Base-by-base conservation (phyloP, 2,329 filamentous ascomycete species). In the Paecilomyces sp. region DNA sequence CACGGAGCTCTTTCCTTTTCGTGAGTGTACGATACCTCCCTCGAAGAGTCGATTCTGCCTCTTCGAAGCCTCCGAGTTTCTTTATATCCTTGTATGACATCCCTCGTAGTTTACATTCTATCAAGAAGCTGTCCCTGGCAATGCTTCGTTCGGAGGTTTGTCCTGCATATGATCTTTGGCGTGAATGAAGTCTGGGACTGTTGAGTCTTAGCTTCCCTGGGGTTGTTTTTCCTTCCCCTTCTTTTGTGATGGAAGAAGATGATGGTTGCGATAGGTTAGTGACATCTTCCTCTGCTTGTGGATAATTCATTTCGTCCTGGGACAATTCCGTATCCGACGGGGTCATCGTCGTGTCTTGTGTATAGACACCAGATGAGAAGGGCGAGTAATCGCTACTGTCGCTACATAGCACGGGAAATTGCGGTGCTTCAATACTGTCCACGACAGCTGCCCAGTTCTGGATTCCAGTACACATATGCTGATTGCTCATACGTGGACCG, bases 31-130 rank as follows among this genome's bases (percentile, higher is more conserved):
- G 74, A 58, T 75, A 80, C 22, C 79, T 71, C 1, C 79, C 79
- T 28, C 79, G 74, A 2, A 81, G 68, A 1, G 79, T 81, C 3
- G 79, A 81, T 58, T 80, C 79, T 0, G 79, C 77, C 60, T 80
- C 78, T 25, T 70, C 72, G 61, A 80, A 79, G 0, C 69, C 68
- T 0, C 76, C 76, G 1, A 71, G 64, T 24, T 68, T 67, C 61
- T 79, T 80, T 64, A 81, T 81, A 9, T 79, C 73, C 58, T 76
- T 79, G 68, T 81, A 81, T 1, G 78, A 79, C 25, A 78, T 67
- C 0, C 77, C 78, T 8, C 69, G 66, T 3, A 66, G 68, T 60
- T 79, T 79, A 60, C 70, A 75, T 9, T 71, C 63, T 9, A 81
- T 69, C 3, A 81, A 65, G 55, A 77, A 74, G 3, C 66, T 67